Conservation (phyloP, 768 basidiomycete genomes). For the Mycena crocata region DNA sequence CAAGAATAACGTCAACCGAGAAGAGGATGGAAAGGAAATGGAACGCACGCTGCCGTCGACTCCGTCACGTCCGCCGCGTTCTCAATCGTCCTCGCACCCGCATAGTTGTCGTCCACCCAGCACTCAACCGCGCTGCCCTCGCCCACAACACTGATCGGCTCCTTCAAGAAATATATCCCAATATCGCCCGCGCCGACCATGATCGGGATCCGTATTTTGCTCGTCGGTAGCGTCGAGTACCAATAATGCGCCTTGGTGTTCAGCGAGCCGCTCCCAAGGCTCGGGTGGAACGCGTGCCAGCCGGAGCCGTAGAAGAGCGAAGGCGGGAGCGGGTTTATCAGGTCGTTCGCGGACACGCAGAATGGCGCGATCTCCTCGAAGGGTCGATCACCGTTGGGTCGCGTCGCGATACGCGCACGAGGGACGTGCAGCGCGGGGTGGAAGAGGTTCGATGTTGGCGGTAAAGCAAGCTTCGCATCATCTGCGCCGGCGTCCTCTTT, state of each 20-base stretch:
- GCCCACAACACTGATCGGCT: constrained; percentile 67
- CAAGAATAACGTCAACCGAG: constrained; percentile 13
- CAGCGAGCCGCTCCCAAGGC: constrained; percentile 54
- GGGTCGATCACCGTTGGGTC: constrained; percentile 61
- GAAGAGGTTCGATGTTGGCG: constrained; percentile 25
- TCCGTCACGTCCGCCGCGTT: constrained; percentile 78
- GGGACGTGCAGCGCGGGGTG: constrained; percentile 67
- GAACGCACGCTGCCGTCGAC: constrained; percentile 73
- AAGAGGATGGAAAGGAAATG: constrained; percentile 23
- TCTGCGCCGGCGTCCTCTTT: constrained; percentile 43
- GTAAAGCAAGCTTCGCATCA: constrained; percentile 34
- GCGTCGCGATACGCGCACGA: constrained; percentile 74
- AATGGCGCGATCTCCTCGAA: constrained; percentile 92
- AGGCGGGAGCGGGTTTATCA: constrained; percentile 96
- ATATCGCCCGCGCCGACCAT: constrained; percentile 91
- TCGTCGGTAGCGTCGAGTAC: constrained; percentile 89
- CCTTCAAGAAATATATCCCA: constrained; percentile 89
- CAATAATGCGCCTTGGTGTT: constrained; percentile 87
- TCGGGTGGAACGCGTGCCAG: constrained; percentile 85
- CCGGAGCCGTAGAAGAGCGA: constrained; percentile 94
- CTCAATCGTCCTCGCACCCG: constrained; percentile 79
- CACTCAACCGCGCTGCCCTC: constrained; percentile 84
- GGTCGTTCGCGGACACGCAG: constrained; percentile 96
- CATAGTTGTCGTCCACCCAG: constrained; percentile 98
- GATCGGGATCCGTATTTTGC: constrained; percentile 85